A percentile compares a stretch with the other conserved stretches of the same genome.
phyloP scores from a whole-genome alignment of 139 green algal genomes.

The Chlamydomonas asymmetrica region DNA sequence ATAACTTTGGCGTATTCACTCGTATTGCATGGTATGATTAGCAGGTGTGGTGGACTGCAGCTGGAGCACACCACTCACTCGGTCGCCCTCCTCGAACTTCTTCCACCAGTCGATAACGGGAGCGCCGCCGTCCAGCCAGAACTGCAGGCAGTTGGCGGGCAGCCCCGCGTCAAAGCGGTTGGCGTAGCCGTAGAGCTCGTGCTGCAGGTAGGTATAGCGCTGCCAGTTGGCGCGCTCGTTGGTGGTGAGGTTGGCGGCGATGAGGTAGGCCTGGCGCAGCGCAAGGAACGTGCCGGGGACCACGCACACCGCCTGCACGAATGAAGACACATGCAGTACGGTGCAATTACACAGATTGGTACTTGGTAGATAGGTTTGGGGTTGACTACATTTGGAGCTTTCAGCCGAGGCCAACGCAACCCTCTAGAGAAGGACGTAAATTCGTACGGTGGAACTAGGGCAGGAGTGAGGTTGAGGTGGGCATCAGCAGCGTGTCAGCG shows the following conservation, averaged over 20 bases:
- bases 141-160: conserved; percentile 31
- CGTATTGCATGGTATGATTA: no score
- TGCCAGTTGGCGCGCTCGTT: conserved; percentile 62
- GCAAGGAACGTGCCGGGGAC: conserved; percentile 32
- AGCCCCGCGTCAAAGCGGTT: conserved; percentile 43
- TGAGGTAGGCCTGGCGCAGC: conserved; percentile 37
- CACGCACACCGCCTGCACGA: conserved; percentile 35
- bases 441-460: no score
- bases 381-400: no score
- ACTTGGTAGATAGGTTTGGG: no score
- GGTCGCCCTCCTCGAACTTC: conserved; percentile 30
- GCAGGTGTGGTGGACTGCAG: no score
- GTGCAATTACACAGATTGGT: not conserved
- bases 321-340: not conserved
- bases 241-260: conserved; percentile 64
- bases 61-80: no score
- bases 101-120: conserved; percentile 17
- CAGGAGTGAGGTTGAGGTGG: no score
- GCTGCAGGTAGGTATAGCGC: conserved; percentile 57
- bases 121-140: conserved; percentile 27
- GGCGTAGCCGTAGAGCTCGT: conserved; percentile 39
- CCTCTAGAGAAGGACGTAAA: no score
- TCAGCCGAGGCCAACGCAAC: no score
- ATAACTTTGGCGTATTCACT: no score
- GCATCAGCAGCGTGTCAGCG: no score